Evolutionary conservation across 2,329 filamentous ascomycete genomes (phyloP).

Genomic region (Aciculosporium take): DNA sequence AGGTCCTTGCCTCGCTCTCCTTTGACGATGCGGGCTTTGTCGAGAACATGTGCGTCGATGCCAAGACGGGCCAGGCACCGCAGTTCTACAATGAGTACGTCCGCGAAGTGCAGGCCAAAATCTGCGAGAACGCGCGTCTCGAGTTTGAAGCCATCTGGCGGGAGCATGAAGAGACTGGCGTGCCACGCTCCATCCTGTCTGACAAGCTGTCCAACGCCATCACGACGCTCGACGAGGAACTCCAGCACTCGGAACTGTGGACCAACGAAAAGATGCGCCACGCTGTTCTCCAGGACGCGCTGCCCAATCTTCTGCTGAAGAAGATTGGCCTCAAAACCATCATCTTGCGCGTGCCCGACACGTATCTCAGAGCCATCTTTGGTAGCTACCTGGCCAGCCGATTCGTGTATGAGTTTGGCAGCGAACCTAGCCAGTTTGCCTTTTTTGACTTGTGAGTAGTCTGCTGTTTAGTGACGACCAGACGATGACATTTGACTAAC

Average conservation of each 20-base stretch:
- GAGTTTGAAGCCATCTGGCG: slow-evolving; percentile 99
- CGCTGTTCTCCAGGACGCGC: slow-evolving; percentile 68
- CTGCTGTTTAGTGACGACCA: neutral
- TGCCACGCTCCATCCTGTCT: slow-evolving; percentile 71
- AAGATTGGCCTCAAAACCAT: slow-evolving; percentile 88
- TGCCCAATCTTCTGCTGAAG: slow-evolving; percentile 69
- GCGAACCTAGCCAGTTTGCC: slow-evolving; percentile 84
- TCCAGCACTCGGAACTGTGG: slow-evolving; percentile 90
- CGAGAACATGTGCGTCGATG: slow-evolving; percentile 83
- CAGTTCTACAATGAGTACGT: slow-evolving; percentile 92
- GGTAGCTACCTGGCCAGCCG: slow-evolving; percentile 88
- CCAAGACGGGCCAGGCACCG: slow-evolving; percentile 52
- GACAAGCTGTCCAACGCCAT: slow-evolving; percentile 86
- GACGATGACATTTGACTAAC: neutral
- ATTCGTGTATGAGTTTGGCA: slow-evolving; percentile 93
- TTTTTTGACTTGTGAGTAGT: slow-evolving; percentile 93
- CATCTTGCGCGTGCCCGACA: slow-evolving; percentile 73
- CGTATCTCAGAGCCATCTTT: slow-evolving; percentile 88
- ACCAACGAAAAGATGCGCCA: slow-evolving; percentile 63
- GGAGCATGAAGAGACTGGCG: slow-evolving; percentile 71
- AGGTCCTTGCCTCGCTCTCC: slow-evolving; percentile 85
- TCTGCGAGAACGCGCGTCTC: slow-evolving; percentile 77
- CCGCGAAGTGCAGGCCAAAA: slow-evolving; percentile 76
- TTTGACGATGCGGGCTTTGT: slow-evolving; percentile 85
- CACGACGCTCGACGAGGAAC: slow-evolving; percentile 89